Percentiles rank a stretch among this genome's conserved stretches.
Conservation (phyloP, 1,284 basidiomycete genomes). For the Cronartium ribicola region DNA sequence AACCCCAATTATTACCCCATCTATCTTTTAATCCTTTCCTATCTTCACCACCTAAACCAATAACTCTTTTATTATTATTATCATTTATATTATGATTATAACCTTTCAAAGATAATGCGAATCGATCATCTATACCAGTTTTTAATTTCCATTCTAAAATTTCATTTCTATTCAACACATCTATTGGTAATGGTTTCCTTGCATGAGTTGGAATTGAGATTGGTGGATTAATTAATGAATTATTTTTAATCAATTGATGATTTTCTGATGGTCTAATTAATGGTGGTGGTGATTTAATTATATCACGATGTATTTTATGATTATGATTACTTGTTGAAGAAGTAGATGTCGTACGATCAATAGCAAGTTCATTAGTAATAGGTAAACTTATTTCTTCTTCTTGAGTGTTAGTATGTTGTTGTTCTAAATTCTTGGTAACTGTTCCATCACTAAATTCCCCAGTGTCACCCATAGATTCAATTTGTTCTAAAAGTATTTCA, state of each 20-base stretch:
- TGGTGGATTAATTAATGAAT: constrained; percentile 31
- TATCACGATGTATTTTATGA: too few species aligned
- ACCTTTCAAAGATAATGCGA: constrained; percentile 14
- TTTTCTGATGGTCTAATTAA: too few species aligned
- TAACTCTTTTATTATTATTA: constrained; percentile 1
- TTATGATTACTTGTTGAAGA: too few species aligned
- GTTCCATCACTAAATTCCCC: too few species aligned
- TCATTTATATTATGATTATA: not conserved
- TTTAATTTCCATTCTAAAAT: constrained; percentile 39
- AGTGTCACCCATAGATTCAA: constrained; percentile 9
- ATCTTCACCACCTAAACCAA: constrained; percentile 32
- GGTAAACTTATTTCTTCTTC: too few species aligned
- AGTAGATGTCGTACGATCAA: too few species aligned
- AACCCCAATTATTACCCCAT: constrained; percentile 39
- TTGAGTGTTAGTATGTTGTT: too few species aligned
- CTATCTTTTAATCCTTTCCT: constrained; percentile 36
- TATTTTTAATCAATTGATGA: too few species aligned
- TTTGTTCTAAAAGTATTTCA: not conserved
- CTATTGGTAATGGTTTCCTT: constrained; percentile 17
- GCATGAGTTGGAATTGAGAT: constrained; percentile 24
- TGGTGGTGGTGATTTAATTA: too few species aligned
- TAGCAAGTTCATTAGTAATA: too few species aligned
- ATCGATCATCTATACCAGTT: constrained; percentile 39
- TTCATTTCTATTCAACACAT: constrained; percentile 23
- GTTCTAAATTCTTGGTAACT: too few species aligned